A percentile compares a stretch with the other conserved stretches of the same genome.
phyloP scores from a whole-genome alignment of 148 eudicot genomes.

The Rheum nobile region DNA sequence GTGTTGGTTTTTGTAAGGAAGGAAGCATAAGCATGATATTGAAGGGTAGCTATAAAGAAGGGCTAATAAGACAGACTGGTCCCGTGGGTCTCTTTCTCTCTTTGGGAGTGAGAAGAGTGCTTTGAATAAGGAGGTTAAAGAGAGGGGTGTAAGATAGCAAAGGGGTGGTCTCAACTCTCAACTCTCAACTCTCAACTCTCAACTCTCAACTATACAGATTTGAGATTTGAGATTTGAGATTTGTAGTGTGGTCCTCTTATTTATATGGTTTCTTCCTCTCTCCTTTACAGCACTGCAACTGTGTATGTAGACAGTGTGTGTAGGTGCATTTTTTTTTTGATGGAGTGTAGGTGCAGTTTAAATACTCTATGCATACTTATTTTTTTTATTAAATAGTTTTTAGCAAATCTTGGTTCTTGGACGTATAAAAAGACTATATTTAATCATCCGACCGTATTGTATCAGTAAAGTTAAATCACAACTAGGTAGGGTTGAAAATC shows the following conservation, averaged over 20 bases:
- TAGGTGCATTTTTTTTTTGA: too few relatives aligned
- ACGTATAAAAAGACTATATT: not conserved
- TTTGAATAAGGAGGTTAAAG: not conserved
- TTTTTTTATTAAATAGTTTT: not conserved
- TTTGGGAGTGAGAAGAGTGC: not conserved
- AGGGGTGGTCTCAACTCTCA: not conserved
- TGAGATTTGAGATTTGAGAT: not conserved
- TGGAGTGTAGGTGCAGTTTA: not conserved
- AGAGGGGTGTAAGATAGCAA: not conserved
- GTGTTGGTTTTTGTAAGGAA: too few relatives aligned
- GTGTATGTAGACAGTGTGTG: not conserved
- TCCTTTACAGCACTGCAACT: constrained; percentile 3
- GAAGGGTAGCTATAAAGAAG: not conserved
- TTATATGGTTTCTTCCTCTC: not conserved
- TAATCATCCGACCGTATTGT: too few relatives aligned
- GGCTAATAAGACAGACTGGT: constrained; percentile 6
- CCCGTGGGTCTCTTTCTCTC: constrained; percentile 2
- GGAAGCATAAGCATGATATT: not conserved
- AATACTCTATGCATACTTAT: not conserved
- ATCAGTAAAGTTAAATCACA: too few relatives aligned
- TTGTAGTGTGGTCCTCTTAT: not conserved
- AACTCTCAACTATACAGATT: not conserved
- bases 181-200: too few relatives aligned
- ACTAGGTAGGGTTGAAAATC: too few relatives aligned
- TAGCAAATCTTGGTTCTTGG: not conserved